Percentiles rank a stretch among this genome's conserved stretches.
Conservation (phyloP, 352 stramenopile species). For the Globisporangium heterothallicum region DNA sequence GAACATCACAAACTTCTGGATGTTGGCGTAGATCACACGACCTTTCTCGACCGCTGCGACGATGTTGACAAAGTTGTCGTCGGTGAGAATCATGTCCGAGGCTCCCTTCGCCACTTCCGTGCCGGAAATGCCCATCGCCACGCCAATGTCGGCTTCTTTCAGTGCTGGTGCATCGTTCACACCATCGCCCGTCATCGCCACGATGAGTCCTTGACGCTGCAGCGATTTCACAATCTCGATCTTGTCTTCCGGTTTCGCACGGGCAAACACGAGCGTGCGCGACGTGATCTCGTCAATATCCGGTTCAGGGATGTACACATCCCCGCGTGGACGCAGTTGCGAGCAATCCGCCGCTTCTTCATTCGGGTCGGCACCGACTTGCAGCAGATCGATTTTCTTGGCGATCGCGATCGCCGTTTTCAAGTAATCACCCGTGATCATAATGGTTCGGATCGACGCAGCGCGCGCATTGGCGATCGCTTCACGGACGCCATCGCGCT, state of each 20-base stretch:
- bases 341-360: slow-evolving; percentile 74
- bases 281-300: slow-evolving; percentile 89
- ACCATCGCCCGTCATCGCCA: slow-evolving; percentile 97
- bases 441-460: slow-evolving; percentile 73
- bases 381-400: slow-evolving; percentile 90
- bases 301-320: slow-evolving; percentile 51
- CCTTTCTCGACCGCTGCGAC: slow-evolving; percentile 95
- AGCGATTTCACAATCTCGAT: slow-evolving; percentile 94
- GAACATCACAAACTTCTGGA: slow-evolving; percentile 98
- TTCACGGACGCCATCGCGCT: slow-evolving; percentile 52
- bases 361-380: slow-evolving; percentile 48
- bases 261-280: slow-evolving; percentile 89
- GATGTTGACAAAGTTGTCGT: slow-evolving; percentile 98
- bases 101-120: slow-evolving; percentile 98
- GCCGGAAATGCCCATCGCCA: slow-evolving; percentile 97
- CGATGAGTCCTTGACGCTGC: slow-evolving; percentile 82
- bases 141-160: slow-evolving; percentile 93
- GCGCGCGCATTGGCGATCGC: slow-evolving; percentile 42
- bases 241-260: slow-evolving; percentile 94
- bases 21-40: slow-evolving; percentile 97
- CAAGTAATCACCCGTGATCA: slow-evolving; percentile 95
- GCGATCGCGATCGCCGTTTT: slow-evolving; percentile 94
- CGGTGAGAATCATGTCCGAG: slow-evolving; percentile 97
- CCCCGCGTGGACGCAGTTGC: slow-evolving; percentile 36
- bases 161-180: slow-evolving; percentile 97